These are phyloP conservation scores for Sisymbrium altissimum DNA, from an alignment of 345 rosid species.

Conservation along the genomic window DNA sequence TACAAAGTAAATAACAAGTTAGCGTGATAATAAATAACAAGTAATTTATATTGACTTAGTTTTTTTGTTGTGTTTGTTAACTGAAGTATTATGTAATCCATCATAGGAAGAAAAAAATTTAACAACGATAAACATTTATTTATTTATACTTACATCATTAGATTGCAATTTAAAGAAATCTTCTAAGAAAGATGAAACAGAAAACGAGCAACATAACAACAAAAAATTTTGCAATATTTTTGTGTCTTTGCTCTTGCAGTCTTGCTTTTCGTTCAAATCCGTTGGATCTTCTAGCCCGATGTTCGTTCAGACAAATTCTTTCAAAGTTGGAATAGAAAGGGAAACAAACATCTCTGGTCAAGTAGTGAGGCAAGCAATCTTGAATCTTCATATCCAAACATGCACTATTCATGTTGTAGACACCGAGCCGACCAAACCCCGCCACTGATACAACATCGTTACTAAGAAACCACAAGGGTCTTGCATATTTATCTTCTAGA, in stretches of 20 bases:
- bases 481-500: neutral
- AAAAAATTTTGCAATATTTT: neutral
- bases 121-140: too few species aligned
- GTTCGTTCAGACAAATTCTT: neutral
- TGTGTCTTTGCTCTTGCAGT: neutral
- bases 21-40: too few species aligned
- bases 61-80: too few species aligned
- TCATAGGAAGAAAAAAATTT: too few species aligned
- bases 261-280: neutral
- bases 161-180: too few species aligned
- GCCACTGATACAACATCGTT: neutral
- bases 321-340: slow-evolving; percentile 21
- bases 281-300: neutral
- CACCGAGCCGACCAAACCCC: neutral
- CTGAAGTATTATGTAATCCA: too few species aligned
- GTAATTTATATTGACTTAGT: too few species aligned
- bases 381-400: neutral
- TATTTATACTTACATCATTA: too few species aligned
- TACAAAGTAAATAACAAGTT: too few species aligned
- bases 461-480: slow-evolving; percentile 1
- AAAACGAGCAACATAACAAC: too few species aligned
- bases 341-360: neutral
- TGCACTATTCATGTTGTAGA: slow-evolving; percentile 1
- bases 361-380: neutral
- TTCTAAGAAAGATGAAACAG: too few species aligned